Evolutionary conservation across 2,329 filamentous ascomycete species (phyloP).

Genomic region (Neonectria hederae): DNA sequence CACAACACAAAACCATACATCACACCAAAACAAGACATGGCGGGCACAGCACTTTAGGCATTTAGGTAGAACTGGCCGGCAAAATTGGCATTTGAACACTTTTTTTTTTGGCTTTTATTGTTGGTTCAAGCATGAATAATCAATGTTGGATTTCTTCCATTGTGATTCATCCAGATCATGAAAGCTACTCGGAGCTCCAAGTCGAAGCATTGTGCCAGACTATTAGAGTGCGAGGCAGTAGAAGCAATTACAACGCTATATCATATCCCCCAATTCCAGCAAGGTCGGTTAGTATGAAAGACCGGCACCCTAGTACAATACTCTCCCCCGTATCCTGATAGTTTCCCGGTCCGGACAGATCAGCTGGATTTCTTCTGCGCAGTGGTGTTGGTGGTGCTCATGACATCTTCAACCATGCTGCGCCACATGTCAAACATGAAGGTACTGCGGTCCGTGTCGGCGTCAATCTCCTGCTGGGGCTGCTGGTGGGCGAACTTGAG

Average conservation of each 20-base stretch:
- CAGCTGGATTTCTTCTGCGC: constrained; percentile 9
- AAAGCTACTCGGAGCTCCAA: constrained; percentile 24
- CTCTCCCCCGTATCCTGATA: constrained; percentile 18
- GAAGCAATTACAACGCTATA: constrained; percentile 39
- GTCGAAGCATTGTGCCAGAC: constrained; percentile 9
- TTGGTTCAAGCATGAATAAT: constrained; percentile 23
- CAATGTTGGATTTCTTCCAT: constrained; percentile 25
- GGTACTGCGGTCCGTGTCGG: constrained; percentile 47
- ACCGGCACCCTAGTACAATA: constrained; percentile 2
- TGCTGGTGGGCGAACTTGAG: constrained; percentile 61
- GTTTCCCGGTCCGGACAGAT: not conserved
- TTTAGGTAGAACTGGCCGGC: constrained; percentile 13
- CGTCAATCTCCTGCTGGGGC: constrained; percentile 22
- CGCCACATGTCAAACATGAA: constrained; percentile 66
- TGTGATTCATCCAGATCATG: constrained; percentile 29
- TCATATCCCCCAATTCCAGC: constrained; percentile 12
- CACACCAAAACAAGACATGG: constrained; percentile 8
- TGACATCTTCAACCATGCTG: constrained; percentile 63
- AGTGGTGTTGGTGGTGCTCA: constrained; percentile 29
- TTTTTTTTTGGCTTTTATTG: not conserved
- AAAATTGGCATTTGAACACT: constrained; percentile 5
- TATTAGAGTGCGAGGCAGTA: constrained; percentile 23
- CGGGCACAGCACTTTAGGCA: constrained; percentile 13
- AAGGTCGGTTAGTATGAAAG: constrained; percentile 16
- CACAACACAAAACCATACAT: constrained; percentile 31